These are phyloP conservation scores for Chalaropsis thielavioides DNA, from an alignment of 2,329 filamentous ascomycete genomes.

Conservation along the genomic window DNA sequence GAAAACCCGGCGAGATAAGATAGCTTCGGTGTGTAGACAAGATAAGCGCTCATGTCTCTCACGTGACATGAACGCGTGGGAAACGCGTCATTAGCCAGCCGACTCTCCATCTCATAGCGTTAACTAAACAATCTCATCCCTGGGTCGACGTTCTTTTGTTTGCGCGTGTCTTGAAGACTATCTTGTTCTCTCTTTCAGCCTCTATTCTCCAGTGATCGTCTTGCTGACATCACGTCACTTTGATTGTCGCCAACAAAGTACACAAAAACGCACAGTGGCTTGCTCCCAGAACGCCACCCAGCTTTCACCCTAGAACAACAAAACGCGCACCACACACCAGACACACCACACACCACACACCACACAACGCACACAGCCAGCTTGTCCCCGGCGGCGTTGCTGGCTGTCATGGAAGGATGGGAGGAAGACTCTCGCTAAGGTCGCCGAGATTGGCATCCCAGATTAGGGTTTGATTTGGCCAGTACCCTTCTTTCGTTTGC, in stretches of 20 bases:
- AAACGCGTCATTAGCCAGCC: too few relatives aligned
- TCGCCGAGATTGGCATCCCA: neutral
- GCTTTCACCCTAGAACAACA: neutral
- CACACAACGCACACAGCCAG: too few relatives aligned
- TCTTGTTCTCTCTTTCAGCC: neutral
- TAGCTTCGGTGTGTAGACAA: neutral
- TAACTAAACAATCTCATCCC: too few relatives aligned
- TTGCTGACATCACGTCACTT: neutral
- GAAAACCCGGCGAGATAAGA: neutral
- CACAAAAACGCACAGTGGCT: neutral
- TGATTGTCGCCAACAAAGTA: neutral
- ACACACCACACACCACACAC: too few relatives aligned
- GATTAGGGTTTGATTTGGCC: neutral
- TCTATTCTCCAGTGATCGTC: neutral
- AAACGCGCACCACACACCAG: too few relatives aligned
- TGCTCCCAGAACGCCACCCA: neutral
- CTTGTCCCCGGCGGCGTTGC: neutral
- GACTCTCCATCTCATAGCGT: too few relatives aligned
- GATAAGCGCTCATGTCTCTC: neutral
- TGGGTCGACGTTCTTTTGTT: too few relatives aligned
- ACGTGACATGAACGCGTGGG: neutral
- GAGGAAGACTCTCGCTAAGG: conserved; percentile 7
- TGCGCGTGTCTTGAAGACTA: neutral
- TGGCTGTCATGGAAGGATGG: conserved; percentile 9
- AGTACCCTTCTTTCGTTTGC: neutral